Conservation (phyloP, 352 stramenopile species). For the Phytophthora melonis region DNA sequence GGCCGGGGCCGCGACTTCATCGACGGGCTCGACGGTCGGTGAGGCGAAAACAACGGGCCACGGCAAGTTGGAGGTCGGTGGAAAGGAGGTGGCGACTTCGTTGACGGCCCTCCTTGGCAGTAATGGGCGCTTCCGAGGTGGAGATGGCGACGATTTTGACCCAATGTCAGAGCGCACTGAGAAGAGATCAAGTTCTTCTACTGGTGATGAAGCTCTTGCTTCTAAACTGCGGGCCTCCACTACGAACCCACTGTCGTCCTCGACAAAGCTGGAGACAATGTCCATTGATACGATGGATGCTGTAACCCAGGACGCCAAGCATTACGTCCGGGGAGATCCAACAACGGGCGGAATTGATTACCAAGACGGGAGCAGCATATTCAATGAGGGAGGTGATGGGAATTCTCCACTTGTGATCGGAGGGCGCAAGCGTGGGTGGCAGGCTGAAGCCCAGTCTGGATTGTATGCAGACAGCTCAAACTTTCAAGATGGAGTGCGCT, state of each 20-base stretch:
- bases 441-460: constrained; percentile 32
- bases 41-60: no score
- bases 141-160: background rate
- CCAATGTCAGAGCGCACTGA: background rate
- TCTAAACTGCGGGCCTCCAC: background rate
- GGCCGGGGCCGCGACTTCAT: no score
- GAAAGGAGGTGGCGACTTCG: no score
- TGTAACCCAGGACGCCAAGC: constrained; percentile 11
- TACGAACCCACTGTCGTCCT: background rate
- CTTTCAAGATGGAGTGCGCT: constrained; percentile 59
- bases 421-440: constrained; percentile 48
- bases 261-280: constrained; percentile 12
- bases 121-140: background rate
- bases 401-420: constrained; percentile 45
- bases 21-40: no score
- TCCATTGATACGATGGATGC: constrained; percentile 18
- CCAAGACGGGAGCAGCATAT: constrained; percentile 19
- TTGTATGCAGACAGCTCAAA: constrained; percentile 45
- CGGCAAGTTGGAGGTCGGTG: no score
- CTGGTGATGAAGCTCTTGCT: background rate
- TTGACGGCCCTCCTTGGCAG: background rate
- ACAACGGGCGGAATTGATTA: constrained; percentile 10
- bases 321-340: constrained; percentile 45
- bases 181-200: background rate
- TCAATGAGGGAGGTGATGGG: constrained; percentile 12